phyloP scores from a whole-genome alignment of 768 basidiomycete species.

The Sarcodon aspratus region DNA sequence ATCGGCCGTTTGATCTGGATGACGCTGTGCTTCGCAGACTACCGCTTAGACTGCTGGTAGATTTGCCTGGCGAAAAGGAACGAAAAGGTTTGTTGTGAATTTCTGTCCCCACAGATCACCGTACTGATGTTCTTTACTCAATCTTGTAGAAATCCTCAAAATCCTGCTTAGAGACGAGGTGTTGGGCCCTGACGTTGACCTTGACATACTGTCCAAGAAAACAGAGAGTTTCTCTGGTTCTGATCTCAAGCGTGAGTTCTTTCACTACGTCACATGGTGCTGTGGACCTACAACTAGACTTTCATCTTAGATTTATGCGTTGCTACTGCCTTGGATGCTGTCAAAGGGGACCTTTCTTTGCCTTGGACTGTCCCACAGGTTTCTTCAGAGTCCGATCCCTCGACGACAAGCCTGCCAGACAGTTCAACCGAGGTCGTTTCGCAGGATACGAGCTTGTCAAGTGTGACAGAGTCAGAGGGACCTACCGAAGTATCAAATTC shows the following conservation, averaged over 20 bases:
- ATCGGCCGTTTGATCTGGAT: constrained; percentile 82
- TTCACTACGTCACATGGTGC: background rate
- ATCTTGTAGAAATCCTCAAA: constrained; percentile 62
- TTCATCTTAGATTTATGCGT: constrained; percentile 74
- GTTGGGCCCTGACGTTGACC: constrained; percentile 52
- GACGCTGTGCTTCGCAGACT: constrained; percentile 87
- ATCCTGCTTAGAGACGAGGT: constrained; percentile 80
- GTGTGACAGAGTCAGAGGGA: no score
- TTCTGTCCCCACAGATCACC: background rate
- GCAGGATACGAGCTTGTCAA: no score
- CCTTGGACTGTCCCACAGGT: constrained; percentile 47
- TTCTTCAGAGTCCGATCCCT: constrained; percentile 3
- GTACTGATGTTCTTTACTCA: constrained; percentile 1
- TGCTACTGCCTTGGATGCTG: constrained; percentile 81
- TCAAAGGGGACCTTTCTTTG: constrained; percentile 73
- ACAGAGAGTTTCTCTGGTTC: constrained; percentile 90
- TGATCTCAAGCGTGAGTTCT: constrained; percentile 77
- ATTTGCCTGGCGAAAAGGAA: constrained; percentile 80
- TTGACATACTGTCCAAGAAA: constrained; percentile 47
- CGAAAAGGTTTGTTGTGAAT: constrained; percentile 50
- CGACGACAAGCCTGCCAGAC: no score
- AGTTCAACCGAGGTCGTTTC: no score
- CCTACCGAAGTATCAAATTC: no score
- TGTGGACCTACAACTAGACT: constrained; percentile 1
- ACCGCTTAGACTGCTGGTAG: constrained; percentile 78